Base-by-base conservation (phyloP, 176 grass and related monocot species). In the Lolium rigidum region DNA sequence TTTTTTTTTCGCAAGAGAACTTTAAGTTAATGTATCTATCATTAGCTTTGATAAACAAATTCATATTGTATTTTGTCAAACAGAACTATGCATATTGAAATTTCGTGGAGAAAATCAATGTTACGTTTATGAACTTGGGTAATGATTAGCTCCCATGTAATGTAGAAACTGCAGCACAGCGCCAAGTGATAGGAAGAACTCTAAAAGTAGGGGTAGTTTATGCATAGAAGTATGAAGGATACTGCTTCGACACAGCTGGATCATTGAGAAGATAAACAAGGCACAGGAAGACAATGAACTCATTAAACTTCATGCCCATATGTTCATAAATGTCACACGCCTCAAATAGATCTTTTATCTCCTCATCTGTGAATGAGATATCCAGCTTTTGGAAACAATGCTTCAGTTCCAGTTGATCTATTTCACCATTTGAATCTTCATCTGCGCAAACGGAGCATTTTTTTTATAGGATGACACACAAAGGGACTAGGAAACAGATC, bases 281-380 rank as follows among this genome's bases (percentile, higher is more conserved):
- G 92, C 97, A 98, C n/a, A 98, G 60, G 90, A 98, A 95, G 85
- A 98, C 97, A 79, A 98, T 92, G 28, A 98, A 98, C 87, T 98
- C 97, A 78, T 95, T 98, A 80, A 98, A 98, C 82, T 96, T 98
- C 92, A 98, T 95, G 67, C 94, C 94, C 97, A 94, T 90, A 39
- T 87, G 64, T 56, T 98, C 97, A 88, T 95, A 88, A 75, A 98
- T 91, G 28, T 98, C 97, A 2, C 94, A 98, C 67, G 94, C 97
- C 76, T 90, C 22, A 86, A 98, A 98, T 48, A 98, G 86, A 86
- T 91, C 97, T 74, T 78, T 86, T 54, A 96, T 91, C 68, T 98
- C 97, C 64, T 92, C 88, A 57, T 98, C 97, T 62, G 83, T 78
- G 78, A 87, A 92, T 60, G 87, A 83, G 10, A 98, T 87, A 66